Evolutionary conservation across 2,329 filamentous ascomycete species (phyloP).

Genomic region (Penicillium concentricum): DNA sequence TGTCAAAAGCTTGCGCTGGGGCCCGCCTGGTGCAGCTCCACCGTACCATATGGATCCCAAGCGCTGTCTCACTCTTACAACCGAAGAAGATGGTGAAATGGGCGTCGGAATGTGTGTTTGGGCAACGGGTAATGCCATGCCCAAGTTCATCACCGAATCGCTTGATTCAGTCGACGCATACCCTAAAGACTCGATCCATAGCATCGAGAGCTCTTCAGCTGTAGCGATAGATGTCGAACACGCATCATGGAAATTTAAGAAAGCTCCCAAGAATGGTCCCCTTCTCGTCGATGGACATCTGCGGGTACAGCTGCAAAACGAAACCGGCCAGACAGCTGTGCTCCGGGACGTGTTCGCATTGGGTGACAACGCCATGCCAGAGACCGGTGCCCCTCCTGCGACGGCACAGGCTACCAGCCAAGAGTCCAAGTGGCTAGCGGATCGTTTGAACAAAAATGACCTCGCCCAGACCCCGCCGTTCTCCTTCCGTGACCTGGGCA

Average conservation of each 20-base stretch:
- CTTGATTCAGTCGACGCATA: conserved; percentile 34
- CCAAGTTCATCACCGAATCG: conserved; percentile 30
- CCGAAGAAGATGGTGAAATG: conserved; percentile 58
- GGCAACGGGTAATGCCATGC: conserved; percentile 46
- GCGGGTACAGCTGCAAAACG: conserved; percentile 52
- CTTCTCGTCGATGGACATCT: conserved; percentile 58
- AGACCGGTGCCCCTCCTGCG: conserved; percentile 53
- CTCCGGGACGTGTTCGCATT: conserved; percentile 56
- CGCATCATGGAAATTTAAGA: conserved; percentile 51
- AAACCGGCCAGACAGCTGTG: conserved; percentile 38
- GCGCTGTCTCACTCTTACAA: conserved; percentile 51
- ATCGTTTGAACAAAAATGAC: conserved; percentile 54
- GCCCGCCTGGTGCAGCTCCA: conserved; percentile 43
- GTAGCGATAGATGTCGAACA: conserved; percentile 12
- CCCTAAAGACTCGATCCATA: conserved; percentile 30
- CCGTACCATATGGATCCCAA: conserved; percentile 45
- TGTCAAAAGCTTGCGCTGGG: conserved; percentile 53
- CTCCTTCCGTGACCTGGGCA: conserved; percentile 57
- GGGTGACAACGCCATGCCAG: conserved; percentile 58
- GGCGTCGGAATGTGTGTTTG: conserved; percentile 62
- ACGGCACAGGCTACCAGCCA: conserved; percentile 61
- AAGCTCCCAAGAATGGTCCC: conserved; percentile 47
- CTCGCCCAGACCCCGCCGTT: conserved; percentile 41
- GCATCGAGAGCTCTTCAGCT: conserved; percentile 21
- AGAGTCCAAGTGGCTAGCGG: conserved; percentile 58